A percentile compares a stretch with the other conserved stretches of the same genome.
phyloP scores from a whole-genome alignment of 2,329 filamentous ascomycete genomes.

The Beauveria caledonica region DNA sequence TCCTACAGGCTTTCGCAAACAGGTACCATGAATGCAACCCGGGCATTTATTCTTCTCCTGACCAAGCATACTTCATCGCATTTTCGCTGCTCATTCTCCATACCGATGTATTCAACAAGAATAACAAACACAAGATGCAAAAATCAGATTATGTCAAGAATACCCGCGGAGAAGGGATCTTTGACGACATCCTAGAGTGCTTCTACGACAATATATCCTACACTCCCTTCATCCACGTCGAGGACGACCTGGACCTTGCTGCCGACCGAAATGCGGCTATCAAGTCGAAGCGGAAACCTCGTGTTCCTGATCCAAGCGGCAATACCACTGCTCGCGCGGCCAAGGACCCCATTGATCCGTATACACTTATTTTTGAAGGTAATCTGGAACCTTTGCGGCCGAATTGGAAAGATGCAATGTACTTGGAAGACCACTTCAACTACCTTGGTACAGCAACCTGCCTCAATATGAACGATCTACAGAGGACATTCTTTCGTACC shows the following conservation, averaged over 20 bases:
- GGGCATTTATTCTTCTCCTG: conserved; percentile 81
- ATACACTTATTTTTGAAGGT: conserved; percentile 85
- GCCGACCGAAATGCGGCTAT: conserved; percentile 63
- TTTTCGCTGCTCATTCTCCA: conserved; percentile 95
- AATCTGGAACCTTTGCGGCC: conserved; percentile 78
- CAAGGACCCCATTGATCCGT: conserved; percentile 89
- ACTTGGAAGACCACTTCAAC: conserved; percentile 83
- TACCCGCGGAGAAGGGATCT: conserved; percentile 83
- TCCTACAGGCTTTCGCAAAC: conserved; percentile 88
- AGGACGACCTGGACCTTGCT: conserved; percentile 79
- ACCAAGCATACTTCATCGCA: conserved; percentile 96
- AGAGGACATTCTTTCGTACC: conserved; percentile 84
- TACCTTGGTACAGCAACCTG: conserved; percentile 71
- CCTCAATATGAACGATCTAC: conserved; percentile 72
- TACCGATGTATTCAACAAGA: conserved; percentile 99
- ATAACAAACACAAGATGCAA: conserved; percentile 99
- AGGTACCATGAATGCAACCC: conserved; percentile 98
- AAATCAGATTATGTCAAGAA: conserved; percentile 94
- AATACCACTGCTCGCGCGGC: conserved; percentile 49
- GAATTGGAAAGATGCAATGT: conserved; percentile 84
- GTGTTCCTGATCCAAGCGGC: conserved; percentile 55
- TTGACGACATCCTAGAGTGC: conserved; percentile 85
- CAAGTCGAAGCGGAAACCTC: conserved; percentile 61
- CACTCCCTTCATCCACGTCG: conserved; percentile 95
- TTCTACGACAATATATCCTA: conserved; percentile 99